Conservation (phyloP, 2,329 filamentous ascomycete genomes). For the Trichoderma sp. region DNA sequence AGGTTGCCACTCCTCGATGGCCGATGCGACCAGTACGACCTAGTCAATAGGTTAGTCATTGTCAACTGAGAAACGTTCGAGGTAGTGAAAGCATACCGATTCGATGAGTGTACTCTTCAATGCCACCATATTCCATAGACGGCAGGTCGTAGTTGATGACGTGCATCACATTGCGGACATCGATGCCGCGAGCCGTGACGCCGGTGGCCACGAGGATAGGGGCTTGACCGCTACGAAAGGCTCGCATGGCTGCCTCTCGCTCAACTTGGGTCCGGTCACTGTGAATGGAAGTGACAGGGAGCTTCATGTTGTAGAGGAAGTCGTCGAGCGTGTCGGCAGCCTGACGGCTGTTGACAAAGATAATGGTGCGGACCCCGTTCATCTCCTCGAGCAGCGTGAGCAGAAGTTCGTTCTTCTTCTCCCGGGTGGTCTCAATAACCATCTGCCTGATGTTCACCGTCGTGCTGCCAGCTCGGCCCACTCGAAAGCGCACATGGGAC, state of each 20-base stretch:
- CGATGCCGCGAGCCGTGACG: constrained; percentile 83
- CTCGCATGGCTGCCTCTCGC: constrained; percentile 86
- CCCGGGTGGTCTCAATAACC: constrained; percentile 66
- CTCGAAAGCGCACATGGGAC: constrained; percentile 76
- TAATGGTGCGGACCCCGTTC: constrained; percentile 75
- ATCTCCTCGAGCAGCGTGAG: constrained; percentile 71
- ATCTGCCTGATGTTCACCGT: constrained; percentile 82
- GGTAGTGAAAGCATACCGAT: constrained; percentile 65
- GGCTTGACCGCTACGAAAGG: constrained; percentile 73
- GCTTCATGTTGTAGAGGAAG: constrained; percentile 74
- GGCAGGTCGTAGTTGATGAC: constrained; percentile 95
- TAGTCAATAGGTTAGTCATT: constrained; percentile 39
- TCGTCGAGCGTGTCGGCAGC: constrained; percentile 85
- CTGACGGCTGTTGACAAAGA: constrained; percentile 85
- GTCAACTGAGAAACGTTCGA: background rate
- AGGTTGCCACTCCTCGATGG: constrained; percentile 80
- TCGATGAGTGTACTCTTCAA: constrained; percentile 90
- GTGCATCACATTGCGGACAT: constrained; percentile 83
- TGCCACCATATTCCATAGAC: constrained; percentile 73
- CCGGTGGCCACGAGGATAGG: constrained; percentile 87
- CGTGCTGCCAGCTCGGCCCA: constrained; percentile 83
- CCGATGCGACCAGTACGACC: constrained; percentile 94
- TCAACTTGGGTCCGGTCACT: constrained; percentile 84
- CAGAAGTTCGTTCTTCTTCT: constrained; percentile 69
- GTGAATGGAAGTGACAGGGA: constrained; percentile 89